A percentile compares a stretch with the other conserved stretches of the same genome.
These are phyloP conservation scores for Verticillium klebahnii DNA, from an alignment of 2,329 filamentous ascomycete genomes.

Conservation along the genomic window DNA sequence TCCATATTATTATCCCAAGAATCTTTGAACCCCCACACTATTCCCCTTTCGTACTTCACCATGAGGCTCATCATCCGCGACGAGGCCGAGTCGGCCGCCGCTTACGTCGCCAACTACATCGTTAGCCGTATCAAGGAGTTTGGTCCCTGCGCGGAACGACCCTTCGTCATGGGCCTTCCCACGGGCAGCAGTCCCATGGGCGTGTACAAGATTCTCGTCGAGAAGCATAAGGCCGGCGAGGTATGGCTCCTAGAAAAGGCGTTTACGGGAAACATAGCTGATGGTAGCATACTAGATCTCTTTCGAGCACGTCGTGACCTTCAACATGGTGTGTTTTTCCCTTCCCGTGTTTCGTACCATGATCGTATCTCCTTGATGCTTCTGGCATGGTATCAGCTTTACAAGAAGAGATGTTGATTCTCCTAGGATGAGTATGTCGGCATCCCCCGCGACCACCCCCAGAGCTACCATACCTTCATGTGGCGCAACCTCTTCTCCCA, in stretches of 20 bases:
- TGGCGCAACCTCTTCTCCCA: conserved; percentile 88
- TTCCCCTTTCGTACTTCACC: conserved; percentile 21
- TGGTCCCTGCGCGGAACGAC: conserved; percentile 64
- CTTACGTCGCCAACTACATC: conserved; percentile 78
- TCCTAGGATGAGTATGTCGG: conserved; percentile 78
- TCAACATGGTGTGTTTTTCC: conserved; percentile 68
- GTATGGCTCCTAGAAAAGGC: conserved; percentile 25
- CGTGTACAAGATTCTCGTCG: conserved; percentile 73
- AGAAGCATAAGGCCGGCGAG: conserved; percentile 62
- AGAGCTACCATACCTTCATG: conserved; percentile 91
- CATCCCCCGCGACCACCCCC: conserved; percentile 74
- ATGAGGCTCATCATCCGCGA: conserved; percentile 85
- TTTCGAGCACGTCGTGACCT: conserved; percentile 84
- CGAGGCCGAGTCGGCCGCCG: conserved; percentile 61
- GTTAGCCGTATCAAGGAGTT: conserved; percentile 77
- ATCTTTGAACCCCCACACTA: conserved; percentile 8
- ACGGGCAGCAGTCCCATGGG: conserved; percentile 77
- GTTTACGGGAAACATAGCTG: not conserved
- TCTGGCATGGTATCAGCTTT: conserved; percentile 8
- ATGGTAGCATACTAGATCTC: conserved; percentile 53
- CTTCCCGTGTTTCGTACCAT: not conserved
- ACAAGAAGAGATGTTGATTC: conserved; percentile 5
- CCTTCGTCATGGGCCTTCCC: conserved; percentile 78
- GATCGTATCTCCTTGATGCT: not conserved
- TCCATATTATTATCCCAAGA: not conserved